phyloP scores from a whole-genome alignment of 106 monocot genomes.

The Hemerocallis citrina region DNA sequence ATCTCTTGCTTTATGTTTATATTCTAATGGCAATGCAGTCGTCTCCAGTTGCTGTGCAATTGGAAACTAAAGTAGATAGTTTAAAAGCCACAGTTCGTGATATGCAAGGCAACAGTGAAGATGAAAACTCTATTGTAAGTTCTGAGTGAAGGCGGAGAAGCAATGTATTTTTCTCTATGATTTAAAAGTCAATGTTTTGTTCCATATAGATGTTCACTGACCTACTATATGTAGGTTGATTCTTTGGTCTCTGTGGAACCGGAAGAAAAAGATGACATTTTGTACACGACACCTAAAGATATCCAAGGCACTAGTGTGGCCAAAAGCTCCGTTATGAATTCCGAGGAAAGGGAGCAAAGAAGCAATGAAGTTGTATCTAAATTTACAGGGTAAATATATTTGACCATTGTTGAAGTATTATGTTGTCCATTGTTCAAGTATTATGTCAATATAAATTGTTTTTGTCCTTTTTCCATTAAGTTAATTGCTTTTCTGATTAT shows the following conservation, averaged over 20 bases:
- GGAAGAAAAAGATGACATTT: no score
- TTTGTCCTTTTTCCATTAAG: not conserved
- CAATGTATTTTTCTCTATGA: no score
- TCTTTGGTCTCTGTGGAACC: no score
- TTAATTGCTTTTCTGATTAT: not conserved
- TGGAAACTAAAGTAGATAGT: constrained; percentile 1
- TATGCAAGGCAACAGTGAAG: no score
- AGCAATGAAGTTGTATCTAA: not conserved
- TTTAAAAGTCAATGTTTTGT: no score
- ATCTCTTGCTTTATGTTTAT: not conserved
- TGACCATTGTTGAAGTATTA: not conserved
- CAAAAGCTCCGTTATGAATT: not conserved
- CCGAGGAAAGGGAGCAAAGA: constrained; percentile 2
- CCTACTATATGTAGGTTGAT: no score
- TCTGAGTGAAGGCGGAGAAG: no score
- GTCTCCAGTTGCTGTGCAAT: not conserved
- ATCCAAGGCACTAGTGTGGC: not conserved
- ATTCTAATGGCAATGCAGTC: constrained; percentile 3
- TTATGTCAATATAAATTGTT: not conserved
- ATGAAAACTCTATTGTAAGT: no score
- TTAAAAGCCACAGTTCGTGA: not conserved
- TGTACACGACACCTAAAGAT: no score
- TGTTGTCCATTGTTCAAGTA: not conserved
- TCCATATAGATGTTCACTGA: no score
- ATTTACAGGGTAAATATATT: constrained; percentile 14